These are phyloP conservation scores for Pleurostoma richardsiae DNA, from an alignment of 2,329 filamentous ascomycete species.

Conservation along the genomic window DNA sequence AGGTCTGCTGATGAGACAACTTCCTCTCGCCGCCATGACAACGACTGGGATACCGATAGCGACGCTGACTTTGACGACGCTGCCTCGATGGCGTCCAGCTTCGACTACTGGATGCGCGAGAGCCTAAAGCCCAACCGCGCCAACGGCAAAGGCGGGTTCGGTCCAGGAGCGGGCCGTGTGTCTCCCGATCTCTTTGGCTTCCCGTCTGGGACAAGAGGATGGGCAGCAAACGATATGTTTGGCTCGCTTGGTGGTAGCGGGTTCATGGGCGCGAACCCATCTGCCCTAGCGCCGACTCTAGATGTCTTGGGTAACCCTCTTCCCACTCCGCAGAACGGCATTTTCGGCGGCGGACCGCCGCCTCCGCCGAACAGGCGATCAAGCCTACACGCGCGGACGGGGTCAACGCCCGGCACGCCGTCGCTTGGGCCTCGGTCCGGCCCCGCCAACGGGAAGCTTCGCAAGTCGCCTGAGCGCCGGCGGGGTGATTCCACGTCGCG, in stretches of 20 bases:
- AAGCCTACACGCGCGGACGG: slow-evolving; percentile 45
- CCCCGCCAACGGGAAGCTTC: slow-evolving; percentile 12
- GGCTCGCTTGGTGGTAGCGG: slow-evolving; percentile 29
- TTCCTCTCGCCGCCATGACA: slow-evolving; percentile 28
- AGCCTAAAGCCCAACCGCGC: slow-evolving; percentile 35
- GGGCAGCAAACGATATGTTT: slow-evolving; percentile 44
- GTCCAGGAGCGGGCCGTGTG: slow-evolving; percentile 12
- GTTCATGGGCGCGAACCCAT: slow-evolving; percentile 21
- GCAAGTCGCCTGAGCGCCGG: slow-evolving; percentile 17
- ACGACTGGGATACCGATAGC: slow-evolving; percentile 40
- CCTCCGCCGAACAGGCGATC: slow-evolving; percentile 47
- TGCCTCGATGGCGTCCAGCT: slow-evolving; percentile 43
- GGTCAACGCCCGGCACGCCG: slow-evolving; percentile 19
- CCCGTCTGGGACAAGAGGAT: slow-evolving; percentile 33
- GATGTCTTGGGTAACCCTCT: slow-evolving; percentile 42
- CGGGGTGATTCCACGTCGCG: slow-evolving; percentile 1
- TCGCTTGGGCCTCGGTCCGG: slow-evolving; percentile 11
- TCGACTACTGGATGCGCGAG: slow-evolving; percentile 55
- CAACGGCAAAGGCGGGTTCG: slow-evolving; percentile 11
- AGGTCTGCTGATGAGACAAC: slow-evolving; percentile 43
- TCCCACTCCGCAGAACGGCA: slow-evolving; percentile 29
- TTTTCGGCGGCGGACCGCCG: slow-evolving; percentile 32
- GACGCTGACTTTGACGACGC: slow-evolving; percentile 33
- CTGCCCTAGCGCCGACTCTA: slow-evolving; percentile 24
- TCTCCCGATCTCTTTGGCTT: slow-evolving; percentile 54